Percentiles rank a stretch among this genome's conserved stretches.
Evolutionary conservation across 2,329 filamentous ascomycete genomes (phyloP).

Genomic region (Waltergamsia citrina): DNA sequence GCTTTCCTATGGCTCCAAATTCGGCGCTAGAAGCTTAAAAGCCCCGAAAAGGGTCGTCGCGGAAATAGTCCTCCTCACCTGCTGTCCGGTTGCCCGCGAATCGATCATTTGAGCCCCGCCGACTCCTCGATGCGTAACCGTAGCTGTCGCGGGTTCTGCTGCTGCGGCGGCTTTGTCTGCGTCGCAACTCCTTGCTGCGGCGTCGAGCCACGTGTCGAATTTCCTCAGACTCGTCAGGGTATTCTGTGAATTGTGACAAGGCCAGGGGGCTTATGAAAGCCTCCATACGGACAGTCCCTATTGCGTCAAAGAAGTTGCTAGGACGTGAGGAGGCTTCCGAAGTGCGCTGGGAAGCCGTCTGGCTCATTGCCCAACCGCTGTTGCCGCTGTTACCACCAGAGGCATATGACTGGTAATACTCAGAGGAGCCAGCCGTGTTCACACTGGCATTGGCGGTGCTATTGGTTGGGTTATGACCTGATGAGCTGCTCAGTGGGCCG

Average conservation of each 20-base stretch:
- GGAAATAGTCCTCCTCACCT: conserved; percentile 46
- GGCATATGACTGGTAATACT: conserved; percentile 44
- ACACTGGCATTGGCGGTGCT: conserved; percentile 50
- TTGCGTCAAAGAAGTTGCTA: conserved; percentile 71
- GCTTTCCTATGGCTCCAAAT: background rate
- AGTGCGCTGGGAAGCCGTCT: conserved; percentile 36
- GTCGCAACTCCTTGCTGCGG: conserved; percentile 45
- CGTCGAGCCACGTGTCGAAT: conserved; percentile 35
- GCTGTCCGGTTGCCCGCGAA: conserved; percentile 35
- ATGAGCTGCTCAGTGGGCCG: conserved; percentile 29
- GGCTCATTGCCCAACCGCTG: conserved; percentile 31
- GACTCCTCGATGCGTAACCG: conserved; percentile 26
- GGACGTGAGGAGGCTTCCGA: conserved; percentile 44
- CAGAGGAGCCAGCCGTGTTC: conserved; percentile 49
- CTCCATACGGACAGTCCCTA: conserved; percentile 93
- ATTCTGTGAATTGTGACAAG: conserved; percentile 34
- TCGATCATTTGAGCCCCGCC: conserved; percentile 35
- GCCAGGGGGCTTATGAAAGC: conserved; percentile 72
- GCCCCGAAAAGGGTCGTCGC: conserved; percentile 53
- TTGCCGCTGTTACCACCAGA: conserved; percentile 37
- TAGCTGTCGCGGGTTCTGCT: conserved; percentile 45
- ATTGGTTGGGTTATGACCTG: conserved; percentile 37
- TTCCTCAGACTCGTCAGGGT: conserved; percentile 40
- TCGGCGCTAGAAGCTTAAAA: conserved; percentile 29
- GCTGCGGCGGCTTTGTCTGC: conserved; percentile 42